These are phyloP conservation scores for Citrullus mucosospermus DNA, from an alignment of 306 rosid species.

Conservation along the genomic window DNA sequence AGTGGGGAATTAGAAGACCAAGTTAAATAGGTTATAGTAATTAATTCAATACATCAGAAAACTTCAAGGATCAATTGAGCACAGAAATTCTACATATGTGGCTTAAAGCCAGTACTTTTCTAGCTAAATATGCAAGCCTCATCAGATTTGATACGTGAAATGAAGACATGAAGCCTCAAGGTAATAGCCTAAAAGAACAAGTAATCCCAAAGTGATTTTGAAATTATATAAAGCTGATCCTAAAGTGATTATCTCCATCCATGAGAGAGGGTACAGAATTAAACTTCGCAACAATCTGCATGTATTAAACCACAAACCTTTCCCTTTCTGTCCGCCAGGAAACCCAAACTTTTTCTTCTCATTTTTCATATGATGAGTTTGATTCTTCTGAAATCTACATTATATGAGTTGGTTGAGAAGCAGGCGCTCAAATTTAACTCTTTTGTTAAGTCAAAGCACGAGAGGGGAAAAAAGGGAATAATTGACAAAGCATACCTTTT, in stretches of 20 bases:
- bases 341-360: slow-evolving; percentile 30
- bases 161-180: not conserved
- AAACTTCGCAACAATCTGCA: not conserved
- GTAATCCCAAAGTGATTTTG: not conserved
- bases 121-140: not conserved
- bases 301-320: slow-evolving; percentile 40
- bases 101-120: not conserved
- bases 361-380: slow-evolving; percentile 33
- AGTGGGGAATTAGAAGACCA: not conserved
- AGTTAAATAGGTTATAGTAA: not conserved
- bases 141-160: not conserved
- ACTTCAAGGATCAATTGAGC: not conserved
- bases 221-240: not conserved
- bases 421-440: not conserved
- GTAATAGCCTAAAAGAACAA: not conserved
- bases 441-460: not conserved
- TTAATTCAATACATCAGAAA: not conserved
- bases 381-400: slow-evolving; percentile 64
- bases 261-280: not conserved
- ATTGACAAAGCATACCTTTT: slow-evolving; percentile 36
- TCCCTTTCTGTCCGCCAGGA: slow-evolving; percentile 28
- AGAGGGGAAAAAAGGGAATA: slow-evolving; percentile 7
- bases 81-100: not conserved
- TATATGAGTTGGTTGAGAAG: slow-evolving; percentile 9
- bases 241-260: not conserved